Evolutionary conservation across 225 moss, liverwort and hornwort species (phyloP), one percentile per base, ranked within the genome.

Genomic region (Marchantia polymorpha): DNA sequence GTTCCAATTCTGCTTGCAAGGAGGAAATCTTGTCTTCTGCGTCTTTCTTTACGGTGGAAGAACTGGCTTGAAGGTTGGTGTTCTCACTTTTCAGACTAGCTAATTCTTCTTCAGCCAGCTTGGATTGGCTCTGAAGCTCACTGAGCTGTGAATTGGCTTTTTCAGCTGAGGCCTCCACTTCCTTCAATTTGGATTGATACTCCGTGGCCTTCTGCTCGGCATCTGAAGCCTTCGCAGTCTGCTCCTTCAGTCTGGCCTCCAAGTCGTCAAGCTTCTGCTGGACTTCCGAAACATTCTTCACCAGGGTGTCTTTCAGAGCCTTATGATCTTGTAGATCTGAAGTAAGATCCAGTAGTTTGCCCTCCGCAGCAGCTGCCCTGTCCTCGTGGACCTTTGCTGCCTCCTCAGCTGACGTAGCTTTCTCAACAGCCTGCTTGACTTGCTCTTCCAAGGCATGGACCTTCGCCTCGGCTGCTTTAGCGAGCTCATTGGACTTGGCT

Each of bases 271-370:
- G 19, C 56, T 52, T 81, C 46, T 59, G 72, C 65, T 84, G 72
- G 12, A 80, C 22, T 66, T 75, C 85, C 1, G 85, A 75, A 20
- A 71, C 61, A 16, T 72, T 79, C 13, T 50, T 75, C 27, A 26
- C 52, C 5, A 68, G 67, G 12, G 20, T 29, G 13, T 85, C 82
- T 79, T 78, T 82, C 0, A 61, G 48, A 15, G 66, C 39, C 46
- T 46, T 48, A 2, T 78, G 78, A 54, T 82, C 85, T 72, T 82
- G 76, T 39, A 85, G 64, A 59, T 73, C 70, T 48, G 79, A 65
- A 16, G 63, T 77, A 52, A 85, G 82, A 30, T 78, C 87, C 71
- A 77, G 50, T n/a, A 87, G 77, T 82, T 84, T 80, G 23, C 82
- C 82, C 64, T 70, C 77, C 25, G 84, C 80, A 47, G 73, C 79